Percentiles rank a stretch among this genome's conserved stretches.
These are phyloP conservation scores for Davidsoniella virescens DNA, from an alignment of 2,329 filamentous ascomycete genomes.

Conservation along the genomic window DNA sequence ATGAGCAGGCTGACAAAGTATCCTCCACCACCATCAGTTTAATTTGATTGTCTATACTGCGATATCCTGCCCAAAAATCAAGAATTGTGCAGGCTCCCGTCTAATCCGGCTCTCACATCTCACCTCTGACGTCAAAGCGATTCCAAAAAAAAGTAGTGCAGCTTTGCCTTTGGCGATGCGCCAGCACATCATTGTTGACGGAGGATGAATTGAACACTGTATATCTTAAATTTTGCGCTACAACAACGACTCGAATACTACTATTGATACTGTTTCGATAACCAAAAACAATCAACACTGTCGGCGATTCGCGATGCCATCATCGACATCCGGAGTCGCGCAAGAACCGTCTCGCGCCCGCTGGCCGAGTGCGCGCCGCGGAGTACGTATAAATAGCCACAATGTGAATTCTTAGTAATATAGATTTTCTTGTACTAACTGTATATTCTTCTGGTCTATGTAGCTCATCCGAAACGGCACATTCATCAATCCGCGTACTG, in stretches of 20 bases:
- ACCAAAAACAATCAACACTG: neutral
- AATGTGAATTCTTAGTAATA: neutral
- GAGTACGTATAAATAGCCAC: neutral
- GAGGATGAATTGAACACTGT: neutral
- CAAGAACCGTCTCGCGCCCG: neutral
- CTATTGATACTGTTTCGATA: too few species aligned
- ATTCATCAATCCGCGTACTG: slow-evolving; percentile 72
- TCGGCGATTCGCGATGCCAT: slow-evolving; percentile 7
- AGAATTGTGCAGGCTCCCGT: too few species aligned
- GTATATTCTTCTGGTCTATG: neutral
- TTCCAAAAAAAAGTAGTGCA: neutral
- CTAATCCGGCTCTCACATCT: too few species aligned
- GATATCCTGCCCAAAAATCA: too few species aligned
- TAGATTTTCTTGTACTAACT: neutral
- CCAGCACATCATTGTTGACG: slow-evolving; percentile 1
- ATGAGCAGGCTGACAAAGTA: too few species aligned
- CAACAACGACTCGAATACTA: too few species aligned
- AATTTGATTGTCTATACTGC: too few species aligned
- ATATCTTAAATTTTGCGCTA: too few species aligned
- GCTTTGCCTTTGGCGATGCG: slow-evolving; percentile 1
- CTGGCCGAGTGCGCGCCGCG: slow-evolving; percentile 4
- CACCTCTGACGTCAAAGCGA: slow-evolving; percentile 1
- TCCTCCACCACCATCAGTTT: too few species aligned
- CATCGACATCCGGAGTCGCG: neutral
- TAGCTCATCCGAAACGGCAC: slow-evolving; percentile 70